phyloP scores from a whole-genome alignment of 2,329 filamentous ascomycete genomes.

The Ilyonectria robusta region DNA sequence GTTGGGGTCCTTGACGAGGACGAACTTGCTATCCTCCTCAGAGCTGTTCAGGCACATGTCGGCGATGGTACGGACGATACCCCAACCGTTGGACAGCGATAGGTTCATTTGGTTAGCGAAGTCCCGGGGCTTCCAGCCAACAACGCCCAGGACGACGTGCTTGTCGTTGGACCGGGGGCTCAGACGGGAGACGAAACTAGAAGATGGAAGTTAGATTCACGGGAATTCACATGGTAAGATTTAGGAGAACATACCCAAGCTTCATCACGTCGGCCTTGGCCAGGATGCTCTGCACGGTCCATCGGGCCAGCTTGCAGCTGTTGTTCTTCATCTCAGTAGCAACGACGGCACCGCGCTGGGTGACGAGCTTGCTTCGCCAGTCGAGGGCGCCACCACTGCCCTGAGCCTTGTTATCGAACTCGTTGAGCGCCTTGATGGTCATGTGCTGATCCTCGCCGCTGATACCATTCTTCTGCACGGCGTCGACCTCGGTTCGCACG shows the following conservation, averaged over 20 bases:
- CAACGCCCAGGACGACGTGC: constrained; percentile 94
- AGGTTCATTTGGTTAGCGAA: constrained; percentile 99
- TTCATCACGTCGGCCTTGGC: constrained; percentile 99
- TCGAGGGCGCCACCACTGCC: constrained; percentile 95
- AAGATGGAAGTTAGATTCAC: constrained; percentile 34
- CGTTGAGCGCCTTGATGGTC: constrained; percentile 96
- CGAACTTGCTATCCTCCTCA: constrained; percentile 86
- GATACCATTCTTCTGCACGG: constrained; percentile 94
- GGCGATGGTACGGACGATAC: constrained; percentile 97
- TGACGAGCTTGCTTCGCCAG: constrained; percentile 95
- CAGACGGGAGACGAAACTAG: constrained; percentile 91
- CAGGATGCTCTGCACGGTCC: constrained; percentile 97
- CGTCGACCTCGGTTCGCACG: constrained; percentile 95
- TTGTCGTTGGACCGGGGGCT: constrained; percentile 94
- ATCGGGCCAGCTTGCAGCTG: constrained; percentile 97
- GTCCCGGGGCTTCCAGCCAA: constrained; percentile 98
- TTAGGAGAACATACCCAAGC: constrained; percentile 78
- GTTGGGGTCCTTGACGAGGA: constrained; percentile 92
- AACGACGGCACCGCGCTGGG: constrained; percentile 95
- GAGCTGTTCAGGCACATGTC: constrained; percentile 89
- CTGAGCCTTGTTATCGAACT: constrained; percentile 98
- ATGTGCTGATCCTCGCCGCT: constrained; percentile 92
- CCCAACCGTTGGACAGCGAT: constrained; percentile 97
- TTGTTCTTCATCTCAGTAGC: constrained; percentile 99
- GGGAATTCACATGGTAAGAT: neutral